A percentile compares a stretch with the other conserved stretches of the same genome.
Evolutionary conservation across 441 rosid genomes (phyloP).

Genomic region (Adansonia madagascariensis): DNA sequence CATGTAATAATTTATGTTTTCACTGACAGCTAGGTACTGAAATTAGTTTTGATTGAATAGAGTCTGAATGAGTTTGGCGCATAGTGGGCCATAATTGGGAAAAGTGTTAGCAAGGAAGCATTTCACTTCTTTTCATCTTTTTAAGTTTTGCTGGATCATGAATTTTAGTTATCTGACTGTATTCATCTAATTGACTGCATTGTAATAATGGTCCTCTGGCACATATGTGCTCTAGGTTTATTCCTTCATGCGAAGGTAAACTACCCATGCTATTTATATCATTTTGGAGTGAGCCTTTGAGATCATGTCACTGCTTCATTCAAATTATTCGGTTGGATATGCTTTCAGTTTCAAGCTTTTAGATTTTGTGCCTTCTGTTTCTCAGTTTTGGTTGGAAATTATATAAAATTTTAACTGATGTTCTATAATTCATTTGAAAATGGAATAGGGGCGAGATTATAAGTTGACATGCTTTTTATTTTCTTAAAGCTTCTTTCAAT

Average conservation of each 20-base stretch:
- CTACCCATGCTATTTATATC: not conserved
- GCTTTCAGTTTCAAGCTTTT: conserved; percentile 11
- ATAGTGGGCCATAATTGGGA: not conserved
- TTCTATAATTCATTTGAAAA: not conserved
- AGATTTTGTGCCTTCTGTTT: not conserved
- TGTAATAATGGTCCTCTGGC: not conserved
- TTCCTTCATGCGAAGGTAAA: conserved; percentile 2
- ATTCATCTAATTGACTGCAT: conserved; percentile 4
- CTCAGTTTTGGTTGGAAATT: conserved; percentile 8
- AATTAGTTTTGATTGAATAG: conserved; percentile 1
- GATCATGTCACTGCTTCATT: conserved; percentile 7
- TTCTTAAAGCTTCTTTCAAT: conserved; percentile 4
- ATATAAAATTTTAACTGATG: not conserved
- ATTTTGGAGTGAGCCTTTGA: conserved; percentile 1
- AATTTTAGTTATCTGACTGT: conserved; percentile 6
- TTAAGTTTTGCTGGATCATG: conserved; percentile 4
- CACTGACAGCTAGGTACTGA: not conserved
- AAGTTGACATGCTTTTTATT: conserved; percentile 16
- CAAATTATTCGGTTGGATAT: not conserved
- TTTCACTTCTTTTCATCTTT: conserved; percentile 8
- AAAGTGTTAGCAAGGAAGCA: not conserved
- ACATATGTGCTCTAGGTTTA: not conserved
- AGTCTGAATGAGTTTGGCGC: conserved; percentile 16
- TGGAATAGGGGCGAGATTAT: not conserved
- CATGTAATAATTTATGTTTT: conserved; percentile 2